Percentiles rank a stretch among this genome's conserved stretches.
phyloP scores from a whole-genome alignment of 306 rosid species.

The Trifolium pratense region DNA sequence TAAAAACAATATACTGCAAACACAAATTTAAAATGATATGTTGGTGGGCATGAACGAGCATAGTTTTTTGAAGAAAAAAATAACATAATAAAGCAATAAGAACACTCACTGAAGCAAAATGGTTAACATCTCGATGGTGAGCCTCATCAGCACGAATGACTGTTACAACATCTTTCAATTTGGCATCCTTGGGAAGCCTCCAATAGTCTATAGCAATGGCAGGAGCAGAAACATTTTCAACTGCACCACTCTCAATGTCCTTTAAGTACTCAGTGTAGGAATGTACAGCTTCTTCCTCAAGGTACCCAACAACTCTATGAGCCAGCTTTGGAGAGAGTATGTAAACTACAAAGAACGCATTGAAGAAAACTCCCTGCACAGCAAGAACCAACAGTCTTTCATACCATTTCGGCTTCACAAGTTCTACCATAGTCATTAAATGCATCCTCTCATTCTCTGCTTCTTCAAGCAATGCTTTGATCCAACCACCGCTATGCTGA shows the following conservation, averaged over 20 bases:
- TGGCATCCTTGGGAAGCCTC: constrained; percentile 78
- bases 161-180: constrained; percentile 63
- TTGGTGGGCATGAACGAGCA: not conserved
- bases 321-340: constrained; percentile 69
- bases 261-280: constrained; percentile 70
- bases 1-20: constrained; percentile 18
- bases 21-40: constrained; percentile 20
- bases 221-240: constrained; percentile 72
- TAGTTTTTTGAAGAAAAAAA: not conserved
- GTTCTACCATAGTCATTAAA: constrained; percentile 83
- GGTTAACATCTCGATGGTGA: constrained; percentile 82
- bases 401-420: constrained; percentile 74
- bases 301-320: constrained; percentile 77
- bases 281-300: constrained; percentile 79
- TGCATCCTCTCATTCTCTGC: constrained; percentile 94
- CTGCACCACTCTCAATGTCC: constrained; percentile 60
- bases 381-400: constrained; percentile 71
- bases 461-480: constrained; percentile 83
- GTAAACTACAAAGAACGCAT: constrained; percentile 65
- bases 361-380: constrained; percentile 90
- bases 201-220: constrained; percentile 86
- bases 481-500: constrained; percentile 79
- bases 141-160: constrained; percentile 90
- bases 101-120: constrained; percentile 79
- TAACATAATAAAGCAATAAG: not conserved